These are phyloP conservation scores for Phyllosticta capitalensis DNA, from an alignment of 2,329 filamentous ascomycete species.

Conservation along the genomic window DNA sequence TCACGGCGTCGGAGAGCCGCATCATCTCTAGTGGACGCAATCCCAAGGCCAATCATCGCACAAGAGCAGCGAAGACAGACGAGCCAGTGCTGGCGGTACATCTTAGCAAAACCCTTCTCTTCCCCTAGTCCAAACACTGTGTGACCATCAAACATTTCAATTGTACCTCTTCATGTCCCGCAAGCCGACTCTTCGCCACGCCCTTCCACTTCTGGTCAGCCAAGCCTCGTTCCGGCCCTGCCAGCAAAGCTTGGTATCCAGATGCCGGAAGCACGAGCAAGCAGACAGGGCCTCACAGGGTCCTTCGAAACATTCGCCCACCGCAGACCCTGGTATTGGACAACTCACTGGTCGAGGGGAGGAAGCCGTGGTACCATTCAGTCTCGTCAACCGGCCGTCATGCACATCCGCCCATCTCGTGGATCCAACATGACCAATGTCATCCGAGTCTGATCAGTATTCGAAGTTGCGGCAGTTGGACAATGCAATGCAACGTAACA, in stretches of 20 bases:
- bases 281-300: neutral
- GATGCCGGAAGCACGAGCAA: neutral
- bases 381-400: neutral
- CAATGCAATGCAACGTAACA: neutral
- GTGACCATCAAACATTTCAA: neutral
- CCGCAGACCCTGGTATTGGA: neutral
- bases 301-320: neutral
- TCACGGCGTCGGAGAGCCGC: neutral
- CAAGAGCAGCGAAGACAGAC: neutral
- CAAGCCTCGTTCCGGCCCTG: neutral
- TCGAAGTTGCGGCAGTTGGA: neutral
- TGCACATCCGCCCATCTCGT: neutral
- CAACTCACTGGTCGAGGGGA: neutral
- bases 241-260: neutral
- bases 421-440: neutral
- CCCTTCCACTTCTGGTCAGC: neutral
- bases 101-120: neutral
- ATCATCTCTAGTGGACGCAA: neutral
- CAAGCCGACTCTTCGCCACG: neutral
- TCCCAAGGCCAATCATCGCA: neutral
- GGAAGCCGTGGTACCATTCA: neutral
- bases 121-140: neutral
- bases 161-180: neutral
- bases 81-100: no score
- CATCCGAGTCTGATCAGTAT: neutral